Evolutionary conservation across 495 filamentous ascomycete species (phyloP).

Genomic region (Penicillium silybi): DNA sequence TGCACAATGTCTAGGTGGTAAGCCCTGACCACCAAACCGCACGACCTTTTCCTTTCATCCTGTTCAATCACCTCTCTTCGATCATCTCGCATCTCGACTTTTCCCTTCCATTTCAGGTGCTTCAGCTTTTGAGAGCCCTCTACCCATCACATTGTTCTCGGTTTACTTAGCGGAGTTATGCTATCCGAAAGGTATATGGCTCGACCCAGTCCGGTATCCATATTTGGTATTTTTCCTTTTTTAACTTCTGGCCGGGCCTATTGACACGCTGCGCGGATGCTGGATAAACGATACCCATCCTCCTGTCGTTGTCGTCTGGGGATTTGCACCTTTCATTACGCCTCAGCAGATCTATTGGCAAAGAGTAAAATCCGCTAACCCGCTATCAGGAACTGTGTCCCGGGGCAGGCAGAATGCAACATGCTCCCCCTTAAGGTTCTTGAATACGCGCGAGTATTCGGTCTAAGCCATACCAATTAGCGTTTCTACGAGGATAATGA

Average conservation of each 20-base stretch:
- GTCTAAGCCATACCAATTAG: slow-evolving; percentile 6
- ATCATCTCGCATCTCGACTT: slow-evolving; percentile 5
- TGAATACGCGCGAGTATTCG: slow-evolving; percentile 26
- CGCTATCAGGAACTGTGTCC: slow-evolving; percentile 18
- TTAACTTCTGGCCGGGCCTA: neutral
- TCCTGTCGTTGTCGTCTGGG: neutral
- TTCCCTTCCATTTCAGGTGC: neutral
- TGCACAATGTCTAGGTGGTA: slow-evolving; percentile 47
- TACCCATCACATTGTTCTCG: slow-evolving; percentile 17
- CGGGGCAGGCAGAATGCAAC: slow-evolving; percentile 26
- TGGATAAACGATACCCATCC: neutral
- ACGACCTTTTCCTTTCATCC: neutral
- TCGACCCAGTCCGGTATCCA: slow-evolving; percentile 18
- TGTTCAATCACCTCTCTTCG: neutral
- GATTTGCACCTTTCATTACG: neutral
- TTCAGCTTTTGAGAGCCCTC: slow-evolving; percentile 11
- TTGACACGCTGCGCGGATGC: slow-evolving; percentile 1
- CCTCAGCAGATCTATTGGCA: slow-evolving; percentile 5
- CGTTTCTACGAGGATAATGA: too few species aligned
- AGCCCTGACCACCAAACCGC: slow-evolving; percentile 45
- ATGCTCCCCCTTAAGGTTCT: slow-evolving; percentile 29
- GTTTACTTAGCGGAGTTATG: slow-evolving; percentile 28
- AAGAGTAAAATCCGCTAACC: slow-evolving; percentile 24
- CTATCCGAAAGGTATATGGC: slow-evolving; percentile 23
- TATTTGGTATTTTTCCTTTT: slow-evolving; percentile 12